A percentile compares a stretch with the other conserved stretches of the same genome.
Evolutionary conservation across 495 filamentous ascomycete genomes (phyloP).

Genomic region (Penicillium paradoxum): DNA sequence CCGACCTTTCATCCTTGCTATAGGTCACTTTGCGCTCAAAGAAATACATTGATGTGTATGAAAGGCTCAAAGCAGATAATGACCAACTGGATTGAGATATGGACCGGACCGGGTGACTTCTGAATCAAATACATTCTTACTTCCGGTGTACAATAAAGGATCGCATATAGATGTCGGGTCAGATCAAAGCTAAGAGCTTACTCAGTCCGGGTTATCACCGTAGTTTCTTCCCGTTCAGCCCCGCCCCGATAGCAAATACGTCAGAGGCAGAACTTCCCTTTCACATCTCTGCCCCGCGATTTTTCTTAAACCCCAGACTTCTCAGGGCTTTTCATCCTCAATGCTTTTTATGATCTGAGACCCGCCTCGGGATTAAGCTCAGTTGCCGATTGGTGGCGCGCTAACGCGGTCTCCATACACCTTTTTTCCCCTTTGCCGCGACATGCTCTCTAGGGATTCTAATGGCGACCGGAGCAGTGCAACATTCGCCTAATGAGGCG

Average conservation of each 20-base stretch:
- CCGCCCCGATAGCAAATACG: constrained; percentile 22
- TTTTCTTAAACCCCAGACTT: neutral
- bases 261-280: constrained; percentile 26
- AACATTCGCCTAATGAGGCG: constrained; percentile 38
- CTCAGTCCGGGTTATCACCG: constrained; percentile 27
- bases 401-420: constrained; percentile 21
- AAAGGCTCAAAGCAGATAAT: neutral
- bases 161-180: constrained; percentile 20
- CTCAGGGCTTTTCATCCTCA: neutral
- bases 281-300: constrained; percentile 17
- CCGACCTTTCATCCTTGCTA: neutral
- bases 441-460: constrained; percentile 34
- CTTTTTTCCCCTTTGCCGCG: constrained; percentile 17
- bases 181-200: constrained; percentile 15
- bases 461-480: constrained; percentile 44
- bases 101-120: constrained; percentile 8
- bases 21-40: constrained; percentile 1
- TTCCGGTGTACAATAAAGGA: constrained; percentile 11
- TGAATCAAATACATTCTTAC: constrained; percentile 10
- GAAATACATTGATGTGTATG: neutral
- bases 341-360: constrained; percentile 18
- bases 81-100: neutral
- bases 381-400: constrained; percentile 25
- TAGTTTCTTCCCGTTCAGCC: constrained; percentile 22
- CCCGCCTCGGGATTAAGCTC: constrained; percentile 9